Conservation (phyloP, 2,329 filamentous ascomycete species). For the Aspergillus alliaceus region DNA sequence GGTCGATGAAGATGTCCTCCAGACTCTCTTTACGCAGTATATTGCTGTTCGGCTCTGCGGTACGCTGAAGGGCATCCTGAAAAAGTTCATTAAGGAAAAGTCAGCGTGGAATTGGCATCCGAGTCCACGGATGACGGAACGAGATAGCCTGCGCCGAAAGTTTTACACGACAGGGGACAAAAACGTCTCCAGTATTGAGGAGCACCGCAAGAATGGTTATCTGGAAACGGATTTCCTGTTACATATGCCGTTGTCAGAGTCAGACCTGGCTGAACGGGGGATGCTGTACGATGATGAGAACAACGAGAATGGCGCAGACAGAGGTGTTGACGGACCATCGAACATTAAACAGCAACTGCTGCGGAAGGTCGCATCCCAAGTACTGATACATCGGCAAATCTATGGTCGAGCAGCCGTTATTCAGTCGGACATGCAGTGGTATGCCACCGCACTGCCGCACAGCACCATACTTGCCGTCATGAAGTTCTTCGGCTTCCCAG, state of each 20-base stretch:
- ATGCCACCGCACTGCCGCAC: conserved; percentile 46
- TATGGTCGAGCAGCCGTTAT: conserved; percentile 39
- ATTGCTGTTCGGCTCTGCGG: conserved; percentile 41
- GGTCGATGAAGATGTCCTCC: conserved; percentile 49
- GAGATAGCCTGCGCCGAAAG: conserved; percentile 24
- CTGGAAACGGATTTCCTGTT: conserved; percentile 35
- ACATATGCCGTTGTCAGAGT: conserved; percentile 29
- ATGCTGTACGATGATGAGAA: conserved; percentile 26
- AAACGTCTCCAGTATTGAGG: not conserved
- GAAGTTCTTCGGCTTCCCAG: conserved; percentile 46
- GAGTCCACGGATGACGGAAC: conserved; percentile 10
- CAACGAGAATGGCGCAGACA: conserved; percentile 23
- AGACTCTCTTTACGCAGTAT: conserved; percentile 48
- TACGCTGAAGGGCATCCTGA: conserved; percentile 18
- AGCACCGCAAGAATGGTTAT: conserved; percentile 23
- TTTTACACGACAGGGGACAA: conserved; percentile 22
- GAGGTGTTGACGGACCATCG: conserved; percentile 10
- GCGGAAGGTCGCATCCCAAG: conserved; percentile 41
- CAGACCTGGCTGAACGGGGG: conserved; percentile 22
- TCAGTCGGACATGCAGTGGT: conserved; percentile 48
- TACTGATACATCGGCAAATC: conserved; percentile 35
- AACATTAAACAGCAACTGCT: conserved; percentile 42
- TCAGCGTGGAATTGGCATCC: conserved; percentile 15
- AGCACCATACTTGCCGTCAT: conserved; percentile 46
- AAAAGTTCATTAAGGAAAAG: conserved; percentile 5